Evolutionary conservation across 2,329 filamentous ascomycete species (phyloP), one percentile per base, ranked within the genome.

Genomic region (Fusarium napiforme): DNA sequence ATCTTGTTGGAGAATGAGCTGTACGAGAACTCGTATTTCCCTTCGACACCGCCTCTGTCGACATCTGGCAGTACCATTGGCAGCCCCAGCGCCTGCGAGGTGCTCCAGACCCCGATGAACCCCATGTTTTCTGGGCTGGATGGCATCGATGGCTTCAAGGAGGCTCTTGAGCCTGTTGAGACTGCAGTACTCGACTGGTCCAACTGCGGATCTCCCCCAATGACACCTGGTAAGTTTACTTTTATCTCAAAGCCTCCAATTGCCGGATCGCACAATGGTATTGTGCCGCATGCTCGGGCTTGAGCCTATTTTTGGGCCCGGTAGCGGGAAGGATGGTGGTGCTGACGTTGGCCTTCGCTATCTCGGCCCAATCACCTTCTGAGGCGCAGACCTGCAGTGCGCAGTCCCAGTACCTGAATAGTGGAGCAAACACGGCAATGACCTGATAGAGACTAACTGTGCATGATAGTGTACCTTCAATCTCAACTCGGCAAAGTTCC

Each of bases 31-130:
- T 88, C 90, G 74, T 93, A 92, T 83, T 94, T 93, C 79, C 95
- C 95, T 39, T 91, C 94, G 12, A 98, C 95, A 26, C 95, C 95
- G 55, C 93, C 95, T 50, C 88, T 98, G 78, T 97, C 95, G 30
- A 92, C 93, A 6, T 92, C 94, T 36, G 93, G 93, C 75, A 97
- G 95, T 86, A 91, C 90, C 64, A 92, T 94, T 78, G 94, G 93
- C 85, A 97, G 94, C 87, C 94, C 96, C 58, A 92, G 92, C 71
- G 92, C 88, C 82, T 92, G 88, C 80, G 93, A 95, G 71, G 85
- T 94, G 73, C 84, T 97, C 65, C 92, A 93, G 72, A 97, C 94
- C n/a, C 94, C 95, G 5, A 86, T 95, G 81, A 93, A 94, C 83
- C 91, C 92, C 71, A 89, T 91, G 85, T 94, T 94, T 84, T 93